Evolutionary conservation across 176 grass and related monocot genomes (phyloP).

Genomic region (Bonia amplexicaulis): DNA sequence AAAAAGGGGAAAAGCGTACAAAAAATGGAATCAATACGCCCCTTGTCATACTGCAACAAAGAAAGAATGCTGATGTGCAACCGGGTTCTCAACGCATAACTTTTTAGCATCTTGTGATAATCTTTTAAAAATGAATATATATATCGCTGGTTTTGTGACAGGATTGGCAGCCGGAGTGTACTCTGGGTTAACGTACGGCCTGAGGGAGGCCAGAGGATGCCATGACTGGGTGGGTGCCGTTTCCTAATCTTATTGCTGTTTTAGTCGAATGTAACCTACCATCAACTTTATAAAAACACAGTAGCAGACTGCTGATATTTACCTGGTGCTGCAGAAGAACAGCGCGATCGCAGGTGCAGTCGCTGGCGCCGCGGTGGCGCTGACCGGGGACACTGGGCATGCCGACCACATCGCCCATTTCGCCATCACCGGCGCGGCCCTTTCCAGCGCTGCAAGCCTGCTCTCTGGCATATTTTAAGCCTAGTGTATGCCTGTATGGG

Average conservation of each 20-base stretch:
- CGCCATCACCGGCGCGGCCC: constrained; percentile 74
- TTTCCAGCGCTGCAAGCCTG: constrained; percentile 62
- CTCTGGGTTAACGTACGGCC: constrained; percentile 73
- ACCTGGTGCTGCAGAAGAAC: constrained; percentile 47
- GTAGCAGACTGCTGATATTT: background rate
- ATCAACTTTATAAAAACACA: background rate
- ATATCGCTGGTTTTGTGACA: background rate
- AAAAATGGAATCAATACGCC: too few relatives aligned
- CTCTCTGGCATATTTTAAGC: constrained; percentile 74
- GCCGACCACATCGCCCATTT: constrained; percentile 72
- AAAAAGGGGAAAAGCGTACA: too few relatives aligned
- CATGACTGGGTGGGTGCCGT: constrained; percentile 66
- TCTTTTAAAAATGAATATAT: too few relatives aligned
- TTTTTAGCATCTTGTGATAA: too few relatives aligned
- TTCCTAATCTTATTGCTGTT: background rate
- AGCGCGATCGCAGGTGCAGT: constrained; percentile 66
- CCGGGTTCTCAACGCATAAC: too few relatives aligned
- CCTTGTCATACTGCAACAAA: too few relatives aligned
- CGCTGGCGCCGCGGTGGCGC: constrained; percentile 59
- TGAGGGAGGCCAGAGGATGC: constrained; percentile 71
- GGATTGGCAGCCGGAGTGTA: constrained; percentile 76
- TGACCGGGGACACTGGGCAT: constrained; percentile 44
- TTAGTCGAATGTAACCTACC: background rate
- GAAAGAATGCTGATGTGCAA: too few relatives aligned
- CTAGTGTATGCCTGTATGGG: too few relatives aligned